Evolutionary conservation across 2,329 filamentous ascomycete species (phyloP).

Genomic region (Ascochyta pisi): DNA sequence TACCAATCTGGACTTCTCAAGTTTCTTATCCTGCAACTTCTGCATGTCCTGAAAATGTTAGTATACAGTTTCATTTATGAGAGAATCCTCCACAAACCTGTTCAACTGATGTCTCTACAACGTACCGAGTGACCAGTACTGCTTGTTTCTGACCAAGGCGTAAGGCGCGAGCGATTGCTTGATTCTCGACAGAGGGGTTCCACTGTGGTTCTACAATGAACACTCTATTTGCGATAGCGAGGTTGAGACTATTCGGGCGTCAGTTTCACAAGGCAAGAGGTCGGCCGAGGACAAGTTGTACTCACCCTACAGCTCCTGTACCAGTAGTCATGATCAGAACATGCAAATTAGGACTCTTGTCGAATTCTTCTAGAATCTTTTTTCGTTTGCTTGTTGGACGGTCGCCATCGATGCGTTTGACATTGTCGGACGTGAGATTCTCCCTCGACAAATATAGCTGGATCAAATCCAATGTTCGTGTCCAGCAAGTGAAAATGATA

Average conservation of each 20-base stretch:
- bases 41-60: slow-evolving; percentile 41
- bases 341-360: slow-evolving; percentile 22
- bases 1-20: slow-evolving; percentile 26
- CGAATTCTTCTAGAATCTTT: slow-evolving; percentile 51
- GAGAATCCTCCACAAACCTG: slow-evolving; percentile 44
- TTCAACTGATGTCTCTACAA: slow-evolving; percentile 54
- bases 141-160: slow-evolving; percentile 55
- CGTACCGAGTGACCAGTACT: slow-evolving; percentile 57
- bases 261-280: background rate
- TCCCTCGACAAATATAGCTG: slow-evolving; percentile 18
- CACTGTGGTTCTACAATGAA: slow-evolving; percentile 63
- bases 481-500: slow-evolving; percentile 45
- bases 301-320: slow-evolving; percentile 59
- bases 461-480: slow-evolving; percentile 36
- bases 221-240: slow-evolving; percentile 57
- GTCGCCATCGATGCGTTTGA: slow-evolving; percentile 56
- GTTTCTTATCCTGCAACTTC: slow-evolving; percentile 44
- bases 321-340: slow-evolving; percentile 63
- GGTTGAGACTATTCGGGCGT: slow-evolving; percentile 51
- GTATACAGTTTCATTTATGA: background rate
- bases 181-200: slow-evolving; percentile 62
- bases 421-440: slow-evolving; percentile 20
- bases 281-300: background rate
- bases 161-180: slow-evolving; percentile 59
- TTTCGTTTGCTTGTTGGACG: slow-evolving; percentile 49